phyloP scores from a whole-genome alignment of 805 yeast species.

The Metschnikowia anglica region DNA sequence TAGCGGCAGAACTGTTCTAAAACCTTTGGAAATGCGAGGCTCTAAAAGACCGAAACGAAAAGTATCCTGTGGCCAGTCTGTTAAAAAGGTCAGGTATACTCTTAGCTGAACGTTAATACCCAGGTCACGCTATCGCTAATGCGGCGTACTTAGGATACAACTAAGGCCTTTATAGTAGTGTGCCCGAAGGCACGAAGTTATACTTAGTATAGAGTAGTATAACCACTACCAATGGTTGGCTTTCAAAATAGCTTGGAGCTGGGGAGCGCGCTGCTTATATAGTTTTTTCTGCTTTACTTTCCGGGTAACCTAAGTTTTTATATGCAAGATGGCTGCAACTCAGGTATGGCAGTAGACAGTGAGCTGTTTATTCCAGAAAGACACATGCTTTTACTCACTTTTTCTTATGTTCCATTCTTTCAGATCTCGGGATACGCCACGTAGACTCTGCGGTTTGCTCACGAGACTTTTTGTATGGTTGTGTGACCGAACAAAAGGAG shows the following conservation, averaged over 20 bases:
- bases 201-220: conserved; percentile 64
- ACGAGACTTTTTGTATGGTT: too few relatives aligned
- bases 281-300: background rate
- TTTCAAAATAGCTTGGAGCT: conserved; percentile 11
- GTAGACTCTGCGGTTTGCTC: too few relatives aligned
- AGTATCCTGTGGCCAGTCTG: conserved; percentile 69
- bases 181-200: conserved; percentile 46
- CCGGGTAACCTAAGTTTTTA: conserved; percentile 17
- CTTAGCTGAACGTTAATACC: conserved; percentile 58
- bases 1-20: conserved; percentile 34
- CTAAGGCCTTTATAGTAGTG: conserved; percentile 44
- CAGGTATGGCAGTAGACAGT: conserved; percentile 5
- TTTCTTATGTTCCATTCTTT: too few relatives aligned
- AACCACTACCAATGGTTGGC: conserved; percentile 74
- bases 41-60: conserved; percentile 82
- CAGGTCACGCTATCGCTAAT: conserved; percentile 43
- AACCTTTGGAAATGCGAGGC: conserved; percentile 37
- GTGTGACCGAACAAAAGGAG: too few relatives aligned
- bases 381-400: too few relatives aligned
- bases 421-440: too few relatives aligned
- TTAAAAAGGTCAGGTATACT: conserved; percentile 66
- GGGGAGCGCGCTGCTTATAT: conserved; percentile 17
- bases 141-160: conserved; percentile 40
- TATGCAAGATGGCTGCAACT: conserved; percentile 12
- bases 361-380: too few relatives aligned